phyloP scores from a whole-genome alignment of 495 filamentous ascomycete species.

The Penicillium verhagenii region DNA sequence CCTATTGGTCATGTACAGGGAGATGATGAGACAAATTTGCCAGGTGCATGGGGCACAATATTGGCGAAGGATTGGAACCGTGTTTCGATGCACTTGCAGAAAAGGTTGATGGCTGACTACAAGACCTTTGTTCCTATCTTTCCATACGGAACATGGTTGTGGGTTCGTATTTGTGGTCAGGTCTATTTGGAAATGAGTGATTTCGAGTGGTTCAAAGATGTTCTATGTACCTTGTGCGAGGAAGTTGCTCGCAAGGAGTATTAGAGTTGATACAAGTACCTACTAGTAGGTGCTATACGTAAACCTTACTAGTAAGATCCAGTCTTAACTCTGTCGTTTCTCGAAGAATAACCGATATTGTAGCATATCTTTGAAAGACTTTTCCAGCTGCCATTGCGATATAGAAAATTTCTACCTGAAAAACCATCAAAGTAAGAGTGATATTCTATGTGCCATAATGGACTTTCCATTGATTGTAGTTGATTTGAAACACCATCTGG shows the following conservation, averaged over 20 bases:
- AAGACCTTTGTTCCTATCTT: constrained; percentile 69
- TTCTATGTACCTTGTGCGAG: constrained; percentile 60
- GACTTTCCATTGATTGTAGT: no score
- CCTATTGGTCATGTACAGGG: constrained; percentile 48
- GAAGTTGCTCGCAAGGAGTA: constrained; percentile 48
- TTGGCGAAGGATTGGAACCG: constrained; percentile 27
- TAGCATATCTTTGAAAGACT: no score
- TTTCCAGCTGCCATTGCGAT: no score
- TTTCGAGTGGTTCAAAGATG: constrained; percentile 67
- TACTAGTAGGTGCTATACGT: no score
- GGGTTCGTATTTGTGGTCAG: constrained; percentile 75
- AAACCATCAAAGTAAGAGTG: no score
- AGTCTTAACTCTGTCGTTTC: no score
- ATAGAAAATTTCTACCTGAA: no score
- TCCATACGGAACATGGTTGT: constrained; percentile 57
- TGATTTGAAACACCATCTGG: no score
- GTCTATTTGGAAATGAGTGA: constrained; percentile 74
- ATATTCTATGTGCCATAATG: no score
- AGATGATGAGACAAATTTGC: constrained; percentile 1
- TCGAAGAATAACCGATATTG: no score
- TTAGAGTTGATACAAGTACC: neutral
- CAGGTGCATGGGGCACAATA: constrained; percentile 26
- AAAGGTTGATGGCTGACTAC: constrained; percentile 54
- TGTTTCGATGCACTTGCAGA: constrained; percentile 57
- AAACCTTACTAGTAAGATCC: no score